phyloP scores from a whole-genome alignment of 2,329 filamentous ascomycete genomes.

The Phaeosphaeriaceae sp. region DNA sequence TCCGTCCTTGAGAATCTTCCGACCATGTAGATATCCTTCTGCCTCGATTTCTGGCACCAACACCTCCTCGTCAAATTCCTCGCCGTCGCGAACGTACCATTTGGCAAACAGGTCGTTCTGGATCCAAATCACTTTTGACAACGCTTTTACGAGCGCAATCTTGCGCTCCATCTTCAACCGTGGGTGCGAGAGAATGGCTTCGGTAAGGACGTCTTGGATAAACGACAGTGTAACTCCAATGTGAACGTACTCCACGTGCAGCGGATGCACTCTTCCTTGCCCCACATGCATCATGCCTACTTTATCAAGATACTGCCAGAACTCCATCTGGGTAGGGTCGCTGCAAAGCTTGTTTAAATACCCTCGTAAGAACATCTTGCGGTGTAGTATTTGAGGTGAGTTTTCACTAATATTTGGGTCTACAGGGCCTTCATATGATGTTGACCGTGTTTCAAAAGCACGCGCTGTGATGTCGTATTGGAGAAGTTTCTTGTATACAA shows the following conservation, averaged over 20 bases:
- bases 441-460: constrained; percentile 69
- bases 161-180: constrained; percentile 71
- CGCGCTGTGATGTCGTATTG: constrained; percentile 82
- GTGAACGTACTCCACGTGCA: constrained; percentile 82
- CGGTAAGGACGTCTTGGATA: constrained; percentile 78
- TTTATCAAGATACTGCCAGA: constrained; percentile 85
- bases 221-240: constrained; percentile 75
- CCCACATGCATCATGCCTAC: constrained; percentile 88
- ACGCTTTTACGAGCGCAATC: constrained; percentile 74
- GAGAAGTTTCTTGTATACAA: constrained; percentile 82
- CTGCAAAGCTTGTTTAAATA: constrained; percentile 77
- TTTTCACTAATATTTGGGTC: constrained; percentile 69
- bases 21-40: constrained; percentile 47
- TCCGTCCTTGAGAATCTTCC: constrained; percentile 38
- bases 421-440: constrained; percentile 70
- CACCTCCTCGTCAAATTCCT: constrained; percentile 61
- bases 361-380: constrained; percentile 78
- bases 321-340: constrained; percentile 75
- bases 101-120: constrained; percentile 87
- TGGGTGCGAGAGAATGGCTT: constrained; percentile 76
- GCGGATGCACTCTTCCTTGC: constrained; percentile 71
- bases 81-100: constrained; percentile 75
- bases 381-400: constrained; percentile 75
- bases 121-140: constrained; percentile 85
- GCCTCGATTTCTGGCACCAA: constrained; percentile 47